These are phyloP conservation scores for Arthrobotrys sinensis DNA, from an alignment of 2,329 filamentous ascomycete genomes.

Conservation along the genomic window DNA sequence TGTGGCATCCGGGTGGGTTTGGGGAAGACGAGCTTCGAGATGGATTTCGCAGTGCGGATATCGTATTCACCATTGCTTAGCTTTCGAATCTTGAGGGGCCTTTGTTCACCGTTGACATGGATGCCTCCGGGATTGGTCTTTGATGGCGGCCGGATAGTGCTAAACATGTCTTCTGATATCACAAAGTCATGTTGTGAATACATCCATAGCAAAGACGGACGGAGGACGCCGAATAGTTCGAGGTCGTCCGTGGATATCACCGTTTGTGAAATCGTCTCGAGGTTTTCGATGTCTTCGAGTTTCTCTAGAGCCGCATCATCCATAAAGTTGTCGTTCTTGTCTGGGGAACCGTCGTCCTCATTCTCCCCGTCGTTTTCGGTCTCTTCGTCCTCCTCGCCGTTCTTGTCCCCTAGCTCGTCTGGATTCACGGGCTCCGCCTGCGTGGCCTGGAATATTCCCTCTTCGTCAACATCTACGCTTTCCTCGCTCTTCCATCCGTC, in stretches of 20 bases:
- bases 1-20: slow-evolving; percentile 25
- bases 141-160: slow-evolving; percentile 52
- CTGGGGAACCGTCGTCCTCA: slow-evolving; percentile 66
- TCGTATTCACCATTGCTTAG: slow-evolving; percentile 42
- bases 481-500: slow-evolving; percentile 38
- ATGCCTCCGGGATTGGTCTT: slow-evolving; percentile 27
- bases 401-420: slow-evolving; percentile 70
- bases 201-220: slow-evolving; percentile 32
- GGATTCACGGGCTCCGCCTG: slow-evolving; percentile 66
- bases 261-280: slow-evolving; percentile 38
- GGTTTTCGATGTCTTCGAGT: slow-evolving; percentile 14
- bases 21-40: slow-evolving; percentile 13
- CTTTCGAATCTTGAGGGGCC: slow-evolving; percentile 36
- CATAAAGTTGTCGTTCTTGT: slow-evolving; percentile 68
- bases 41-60: slow-evolving; percentile 44
- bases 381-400: slow-evolving; percentile 71
- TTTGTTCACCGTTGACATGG: slow-evolving; percentile 26
- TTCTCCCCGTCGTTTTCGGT: slow-evolving; percentile 47
- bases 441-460: slow-evolving; percentile 60
- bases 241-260: slow-evolving; percentile 47
- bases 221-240: slow-evolving; percentile 51
- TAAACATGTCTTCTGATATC: slow-evolving; percentile 65
- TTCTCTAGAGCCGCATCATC: slow-evolving; percentile 55
- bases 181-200: slow-evolving; percentile 66
- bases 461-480: slow-evolving; percentile 77